Evolutionary conservation across 2,329 filamentous ascomycete genomes (phyloP), one percentile per base, ranked within the genome.

Genomic region (Exophiala phaeomuriformis): DNA sequence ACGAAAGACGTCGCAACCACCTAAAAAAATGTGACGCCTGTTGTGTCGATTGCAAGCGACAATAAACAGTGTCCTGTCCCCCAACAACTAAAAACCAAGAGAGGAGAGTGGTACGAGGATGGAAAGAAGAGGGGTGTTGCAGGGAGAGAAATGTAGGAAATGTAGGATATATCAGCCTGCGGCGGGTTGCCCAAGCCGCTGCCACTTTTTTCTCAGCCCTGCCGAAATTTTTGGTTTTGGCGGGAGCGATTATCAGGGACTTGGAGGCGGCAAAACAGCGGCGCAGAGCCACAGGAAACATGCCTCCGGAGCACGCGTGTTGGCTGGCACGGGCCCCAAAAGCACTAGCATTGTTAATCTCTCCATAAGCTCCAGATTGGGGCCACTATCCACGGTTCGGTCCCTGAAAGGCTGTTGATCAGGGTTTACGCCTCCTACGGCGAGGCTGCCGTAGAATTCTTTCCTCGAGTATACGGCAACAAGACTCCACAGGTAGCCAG

Each of bases 191-290:
- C 5, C 6, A 27, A 32, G 32, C 39, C 39, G 39, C 39, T 28
- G 39, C 39, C 39, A 51, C 39, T 44, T 52, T 51, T 55, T 55
- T 37, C 19, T 48, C 49, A 52, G 53, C 49, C 49, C 48, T 50
- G 29, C 5, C 46, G 52, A 56, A 52, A 43, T 56, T 56, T 55
- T 44, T 45, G 42, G 28, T 44, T n/a, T 36, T 32, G 31, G 29
- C 39, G 39, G 39, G 3, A 41, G 5, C 19, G 19, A 19, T 19
- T 19, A 19, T 19, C 19, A 19, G 19, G 19, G 19, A 19, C 19
- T 19, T 2, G 19, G 19, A 19, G 19, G 19, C 19, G 19, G 19
- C 19, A 19, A 19, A 19, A 19, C 19, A 19, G 19, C 19, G 19
- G 19, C 19, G 19, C 19, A 19, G 19, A 19, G 19, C 19, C 19